A percentile compares a stretch with the other conserved stretches of the same genome.
These are phyloP conservation scores for Euphorbia pulcherrima DNA, from an alignment of 345 rosid genomes.

Conservation along the genomic window DNA sequence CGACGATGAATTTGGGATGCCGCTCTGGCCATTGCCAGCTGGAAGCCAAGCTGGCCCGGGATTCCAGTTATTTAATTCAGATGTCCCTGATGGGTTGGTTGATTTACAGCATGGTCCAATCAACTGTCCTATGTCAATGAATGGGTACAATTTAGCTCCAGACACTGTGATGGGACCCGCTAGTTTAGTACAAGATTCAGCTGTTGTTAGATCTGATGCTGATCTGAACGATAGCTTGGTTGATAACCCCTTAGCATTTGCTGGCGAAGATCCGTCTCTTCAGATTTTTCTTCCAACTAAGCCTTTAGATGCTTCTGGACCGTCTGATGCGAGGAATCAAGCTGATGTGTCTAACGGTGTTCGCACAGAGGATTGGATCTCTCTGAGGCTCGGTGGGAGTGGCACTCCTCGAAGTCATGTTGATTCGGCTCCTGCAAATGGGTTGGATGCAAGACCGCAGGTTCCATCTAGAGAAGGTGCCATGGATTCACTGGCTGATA, in stretches of 20 bases:
- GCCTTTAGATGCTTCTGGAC: conserved; percentile 63
- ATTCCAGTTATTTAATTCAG: conserved; percentile 71
- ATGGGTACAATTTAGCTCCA: conserved; percentile 58
- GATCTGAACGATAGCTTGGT: conserved; percentile 62
- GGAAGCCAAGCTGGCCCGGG: conserved; percentile 64
- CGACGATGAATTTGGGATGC: conserved; percentile 67
- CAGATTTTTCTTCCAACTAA: conserved; percentile 87
- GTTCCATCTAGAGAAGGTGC: conserved; percentile 47
- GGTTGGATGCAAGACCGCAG: conserved; percentile 51
- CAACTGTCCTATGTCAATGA: conserved; percentile 49
- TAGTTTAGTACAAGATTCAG: conserved; percentile 45
- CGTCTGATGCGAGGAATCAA: conserved; percentile 55
- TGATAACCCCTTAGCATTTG: conserved; percentile 75
- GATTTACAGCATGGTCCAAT: conserved; percentile 56
- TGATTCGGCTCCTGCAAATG: conserved; percentile 44
- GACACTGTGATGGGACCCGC: conserved; percentile 47
- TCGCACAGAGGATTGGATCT: conserved; percentile 81
- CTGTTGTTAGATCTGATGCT: conserved; percentile 45
- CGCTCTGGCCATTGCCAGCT: conserved; percentile 65
- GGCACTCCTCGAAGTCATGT: conserved; percentile 47
- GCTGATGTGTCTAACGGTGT: conserved; percentile 68
- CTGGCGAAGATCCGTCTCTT: conserved; percentile 81
- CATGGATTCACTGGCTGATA: conserved; percentile 55
- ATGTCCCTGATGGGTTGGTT: conserved; percentile 50
- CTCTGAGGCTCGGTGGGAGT: conserved; percentile 86